Base-by-base conservation (phyloP, 2,329 filamentous ascomycete species). In the Colletotrichum aenigma region DNA sequence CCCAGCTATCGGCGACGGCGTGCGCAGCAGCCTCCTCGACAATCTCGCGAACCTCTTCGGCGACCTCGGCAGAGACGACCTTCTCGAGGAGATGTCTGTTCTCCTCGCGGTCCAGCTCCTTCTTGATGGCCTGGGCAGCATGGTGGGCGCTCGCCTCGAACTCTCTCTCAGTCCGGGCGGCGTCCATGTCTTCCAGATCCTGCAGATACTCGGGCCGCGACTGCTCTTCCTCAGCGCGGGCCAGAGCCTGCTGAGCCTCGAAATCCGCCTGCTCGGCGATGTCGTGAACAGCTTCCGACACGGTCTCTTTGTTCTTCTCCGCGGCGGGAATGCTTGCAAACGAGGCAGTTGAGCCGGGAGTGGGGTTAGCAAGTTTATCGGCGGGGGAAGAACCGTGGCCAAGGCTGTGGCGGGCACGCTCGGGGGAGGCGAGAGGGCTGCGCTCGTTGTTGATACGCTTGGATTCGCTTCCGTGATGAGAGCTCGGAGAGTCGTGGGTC, bases 1-100 rank as follows among this genome's bases (percentile, higher is more conserved):
- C 96, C 96, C 96, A 98, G 85, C 93, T 96, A 78, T 98, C 96
- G n/a, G 92, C 94, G 62, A 96, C 89, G 26, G 90, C 87, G 26
- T 91, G 71, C 76, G 91, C 88, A 66, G 90, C 89, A 48, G 89
- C 87, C 75, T 91, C 89, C 64, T 93, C 91, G 66, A 92, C 88
- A 75, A 87, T 86, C 28, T 87, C 84, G 32, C 83, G 85, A 61
- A 87, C 85, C 32, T 87, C 87, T 76, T 90, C 87, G 15, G 90
- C 90, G 32, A 90, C 82, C 26, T 89, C 87, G 64, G 88, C 87
- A 36, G 88, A 86, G 74, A 90, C 84, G 18, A 83, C 82, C 52
- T 89, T 85, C 76, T 93, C 91, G n/a, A 92, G 85, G 43, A 87
- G 86, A 62, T 85, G 86, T 38, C 87, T 86, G 52, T 89, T 90